Evolutionary conservation across 345 rosid species (phyloP).

Genomic region (Eucalyptus guilfoylei): DNA sequence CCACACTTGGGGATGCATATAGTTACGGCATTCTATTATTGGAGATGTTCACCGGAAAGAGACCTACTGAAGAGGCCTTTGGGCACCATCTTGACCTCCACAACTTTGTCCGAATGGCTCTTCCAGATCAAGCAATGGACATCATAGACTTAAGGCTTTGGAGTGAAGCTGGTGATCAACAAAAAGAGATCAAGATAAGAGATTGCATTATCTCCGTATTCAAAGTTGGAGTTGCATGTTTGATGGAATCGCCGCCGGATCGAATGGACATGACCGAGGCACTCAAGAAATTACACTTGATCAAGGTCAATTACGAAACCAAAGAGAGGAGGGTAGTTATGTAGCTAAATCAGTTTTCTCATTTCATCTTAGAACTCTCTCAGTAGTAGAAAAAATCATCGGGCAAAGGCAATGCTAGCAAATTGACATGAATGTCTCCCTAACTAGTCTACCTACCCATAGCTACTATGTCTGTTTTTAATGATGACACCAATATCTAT

Average conservation of each 20-base stretch:
- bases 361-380: neutral
- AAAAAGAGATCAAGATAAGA: rapidly evolving
- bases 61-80: neutral
- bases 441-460: neutral
- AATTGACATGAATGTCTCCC: neutral
- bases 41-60: neutral
- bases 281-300: neutral
- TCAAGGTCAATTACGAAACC: neutral
- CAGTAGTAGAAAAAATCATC: neutral
- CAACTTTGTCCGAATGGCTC: neutral
- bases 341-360: neutral
- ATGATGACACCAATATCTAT: neutral
- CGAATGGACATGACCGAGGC: neutral
- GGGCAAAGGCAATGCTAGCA: neutral
- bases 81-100: neutral
- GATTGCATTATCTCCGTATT: neutral
- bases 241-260: rapidly evolving
- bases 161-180: neutral
- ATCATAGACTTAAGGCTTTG: neutral
- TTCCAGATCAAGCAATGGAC: neutral
- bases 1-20: neutral
- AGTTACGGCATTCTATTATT: neutral
- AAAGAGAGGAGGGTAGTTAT: neutral
- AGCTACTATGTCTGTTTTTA: no score
- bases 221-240: neutral